These are phyloP conservation scores for Plasmodium gaboni DNA, from an alignment of 169 alveolate species.

Conservation along the genomic window DNA sequence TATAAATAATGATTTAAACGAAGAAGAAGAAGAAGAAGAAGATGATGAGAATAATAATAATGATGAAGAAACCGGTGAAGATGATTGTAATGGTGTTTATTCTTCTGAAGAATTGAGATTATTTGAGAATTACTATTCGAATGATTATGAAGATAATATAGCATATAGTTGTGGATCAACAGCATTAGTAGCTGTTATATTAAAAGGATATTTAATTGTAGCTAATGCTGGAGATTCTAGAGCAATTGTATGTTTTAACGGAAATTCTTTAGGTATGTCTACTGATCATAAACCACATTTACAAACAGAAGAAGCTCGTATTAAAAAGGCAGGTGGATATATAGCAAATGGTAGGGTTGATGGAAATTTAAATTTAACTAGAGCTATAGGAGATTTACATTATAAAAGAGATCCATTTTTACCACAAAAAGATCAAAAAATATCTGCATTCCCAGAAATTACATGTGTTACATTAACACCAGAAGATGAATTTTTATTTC, in stretches of 20 bases:
- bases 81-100: constrained; percentile 54
- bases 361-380: constrained; percentile 96
- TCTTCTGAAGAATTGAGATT: constrained; percentile 52
- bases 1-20: constrained; percentile 25
- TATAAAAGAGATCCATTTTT: constrained; percentile 92
- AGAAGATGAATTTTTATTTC: constrained; percentile 95
- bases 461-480: constrained; percentile 86
- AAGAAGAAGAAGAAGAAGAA: constrained; percentile 7
- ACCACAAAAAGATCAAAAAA: constrained; percentile 93
- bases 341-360: constrained; percentile 96
- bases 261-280: constrained; percentile 94
- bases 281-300: constrained; percentile 98
- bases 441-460: constrained; percentile 96
- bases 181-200: constrained; percentile 89
- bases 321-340: constrained; percentile 96
- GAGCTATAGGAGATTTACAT: constrained; percentile 97
- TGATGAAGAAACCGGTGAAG: not conserved
- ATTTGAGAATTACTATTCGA: constrained; percentile 69
- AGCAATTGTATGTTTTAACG: constrained; percentile 95
- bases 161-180: constrained; percentile 93
- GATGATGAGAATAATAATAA: constrained; percentile 24
- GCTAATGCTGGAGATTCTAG: constrained; percentile 99
- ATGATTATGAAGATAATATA: constrained; percentile 78
- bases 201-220: constrained; percentile 87
- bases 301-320: constrained; percentile 94